Base-by-base conservation (phyloP, 495 filamentous ascomycete species). In the Astrothelium subdiscretum region DNA sequence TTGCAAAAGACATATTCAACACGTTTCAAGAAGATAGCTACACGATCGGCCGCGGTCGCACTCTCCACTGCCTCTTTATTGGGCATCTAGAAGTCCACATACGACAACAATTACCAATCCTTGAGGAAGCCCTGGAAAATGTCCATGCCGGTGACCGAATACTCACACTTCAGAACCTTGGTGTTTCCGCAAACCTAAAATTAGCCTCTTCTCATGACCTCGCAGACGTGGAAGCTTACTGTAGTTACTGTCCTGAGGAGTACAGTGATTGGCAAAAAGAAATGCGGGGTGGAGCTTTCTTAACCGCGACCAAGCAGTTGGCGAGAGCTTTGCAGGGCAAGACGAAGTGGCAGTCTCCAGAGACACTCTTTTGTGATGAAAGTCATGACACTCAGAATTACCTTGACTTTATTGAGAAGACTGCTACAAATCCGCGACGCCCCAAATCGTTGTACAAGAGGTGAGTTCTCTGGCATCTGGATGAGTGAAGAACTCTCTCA, bases 261-360 rank as follows among this genome's bases (percentile, higher is more conserved):
- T 81, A 91, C 57, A 83, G 81, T 1, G 80, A 82, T 42, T 95
- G 89, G 89, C 70, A 79, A 31, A 75, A 81, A 51, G 89, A 95
- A 71, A 83, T 87, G n/a, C 82, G 90, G 31, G 91, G 90, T 18
- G 91, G 91, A 12, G 83, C 83, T 6, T 78, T 89, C 65, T 78
- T 95, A 12, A 80, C 89, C 62, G 79, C 83, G 24, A 79, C 88
- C 15, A 76, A 85, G 66, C 90, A 95, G 75, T 85, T 86, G 60
- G 83, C 83, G 54, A 81, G 89, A 18, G 89, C 91, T 20, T 72
- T 96, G 31, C 89, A 92, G 75, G 91, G 91, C 40, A 95, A 92
- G 72, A 95, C 91, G 0, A 75, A 79, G n/a, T 78, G 74, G 24
- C 71, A 74, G 1, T 73, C 74, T 11, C 72, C 88, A 2, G 71